Evolutionary conservation across 176 grass and related monocot species (phyloP).

Genomic region (Carex parvula): DNA sequence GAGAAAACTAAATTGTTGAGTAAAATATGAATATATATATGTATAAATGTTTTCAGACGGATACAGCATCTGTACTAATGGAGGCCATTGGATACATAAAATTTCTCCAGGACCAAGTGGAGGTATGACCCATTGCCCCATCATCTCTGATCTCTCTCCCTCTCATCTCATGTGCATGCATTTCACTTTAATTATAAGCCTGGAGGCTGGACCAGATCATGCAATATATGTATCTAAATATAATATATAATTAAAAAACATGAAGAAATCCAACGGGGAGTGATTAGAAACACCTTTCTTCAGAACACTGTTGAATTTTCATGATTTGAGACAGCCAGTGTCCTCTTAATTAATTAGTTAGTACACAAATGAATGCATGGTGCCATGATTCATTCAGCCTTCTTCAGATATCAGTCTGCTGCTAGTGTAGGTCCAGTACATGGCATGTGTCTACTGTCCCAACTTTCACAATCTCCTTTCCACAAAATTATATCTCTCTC

Average conservation of each 20-base stretch:
- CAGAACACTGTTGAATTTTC: conserved; percentile 15
- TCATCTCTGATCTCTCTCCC: not conserved
- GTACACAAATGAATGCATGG: not conserved
- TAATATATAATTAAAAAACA: not conserved
- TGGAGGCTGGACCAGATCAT: not conserved
- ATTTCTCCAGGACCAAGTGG: conserved; percentile 91
- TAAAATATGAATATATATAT: not conserved
- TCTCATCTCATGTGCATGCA: not conserved
- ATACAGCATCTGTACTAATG: conserved; percentile 93
- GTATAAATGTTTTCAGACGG: conserved; percentile 54
- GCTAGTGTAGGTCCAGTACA: not conserved
- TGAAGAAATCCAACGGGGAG: not conserved
- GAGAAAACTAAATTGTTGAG: not conserved
- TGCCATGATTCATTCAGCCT: conserved; percentile 1
- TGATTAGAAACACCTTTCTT: conserved; percentile 10
- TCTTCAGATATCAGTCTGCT: not conserved
- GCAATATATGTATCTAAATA: not conserved
- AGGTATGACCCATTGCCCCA: conserved; percentile 45
- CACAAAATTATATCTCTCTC: not conserved
- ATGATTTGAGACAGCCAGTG: not conserved
- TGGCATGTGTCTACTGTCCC: not conserved
- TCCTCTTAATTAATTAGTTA: not conserved
- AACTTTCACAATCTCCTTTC: not conserved
- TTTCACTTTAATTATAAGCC: conserved; percentile 6
- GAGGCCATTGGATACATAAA: conserved; percentile 96